Percentiles rank a stretch among this genome's conserved stretches.
Conservation (phyloP, 768 basidiomycete genomes). For the Suillus discolor region DNA sequence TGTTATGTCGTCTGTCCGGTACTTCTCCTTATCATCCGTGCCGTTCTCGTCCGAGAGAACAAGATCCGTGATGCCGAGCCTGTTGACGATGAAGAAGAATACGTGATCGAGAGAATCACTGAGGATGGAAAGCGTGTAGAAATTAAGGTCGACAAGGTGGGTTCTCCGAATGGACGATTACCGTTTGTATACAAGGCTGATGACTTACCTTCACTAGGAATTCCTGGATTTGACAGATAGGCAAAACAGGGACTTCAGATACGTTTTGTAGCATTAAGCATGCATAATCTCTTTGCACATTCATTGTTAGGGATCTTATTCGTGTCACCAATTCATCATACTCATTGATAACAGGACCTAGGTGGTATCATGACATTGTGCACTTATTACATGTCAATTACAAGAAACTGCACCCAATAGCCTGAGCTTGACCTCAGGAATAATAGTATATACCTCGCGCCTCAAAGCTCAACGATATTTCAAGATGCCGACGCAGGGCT, state of each 20-base stretch:
- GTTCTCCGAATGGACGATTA: constrained; percentile 5
- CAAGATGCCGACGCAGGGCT: not conserved
- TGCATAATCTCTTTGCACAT: not conserved
- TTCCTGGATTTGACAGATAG: constrained; percentile 73
- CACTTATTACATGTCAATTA: not conserved
- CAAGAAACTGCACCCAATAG: not conserved
- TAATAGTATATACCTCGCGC: not conserved
- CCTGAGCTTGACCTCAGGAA: not conserved
- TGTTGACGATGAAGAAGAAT: constrained; percentile 55
- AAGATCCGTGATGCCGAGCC: constrained; percentile 51
- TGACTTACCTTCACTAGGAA: constrained; percentile 42
- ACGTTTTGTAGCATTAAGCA: constrained; percentile 51
- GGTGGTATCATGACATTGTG: not conserved
- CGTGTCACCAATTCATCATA: not conserved
- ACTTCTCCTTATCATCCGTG: constrained; percentile 41
- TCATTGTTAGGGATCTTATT: not conserved
- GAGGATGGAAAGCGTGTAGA: constrained; percentile 52
- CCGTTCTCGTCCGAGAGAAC: constrained; percentile 39
- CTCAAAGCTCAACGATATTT: not conserved
- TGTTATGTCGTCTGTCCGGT: constrained; percentile 57
- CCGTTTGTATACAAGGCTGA: not conserved
- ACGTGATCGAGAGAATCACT: constrained; percentile 51
- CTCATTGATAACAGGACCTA: not conserved
- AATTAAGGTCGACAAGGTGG: constrained; percentile 62
- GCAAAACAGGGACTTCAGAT: constrained; percentile 74